Evolutionary conservation across 2,329 filamentous ascomycete genomes (phyloP).

Genomic region (Pseudocercospora musae): DNA sequence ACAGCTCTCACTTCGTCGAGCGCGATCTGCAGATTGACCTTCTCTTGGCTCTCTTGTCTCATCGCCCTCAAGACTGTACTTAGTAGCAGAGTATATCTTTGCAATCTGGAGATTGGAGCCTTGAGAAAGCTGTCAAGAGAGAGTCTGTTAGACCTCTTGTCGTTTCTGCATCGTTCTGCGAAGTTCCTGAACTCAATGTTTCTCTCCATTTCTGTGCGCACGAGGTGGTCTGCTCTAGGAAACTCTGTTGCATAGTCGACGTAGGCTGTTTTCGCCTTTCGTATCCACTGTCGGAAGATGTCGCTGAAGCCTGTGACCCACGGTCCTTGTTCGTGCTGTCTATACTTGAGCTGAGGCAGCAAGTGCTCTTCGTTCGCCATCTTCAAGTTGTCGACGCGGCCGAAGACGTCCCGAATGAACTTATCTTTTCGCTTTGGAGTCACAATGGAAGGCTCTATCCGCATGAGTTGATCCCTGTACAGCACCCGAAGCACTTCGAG

Average conservation of each 20-base stretch:
- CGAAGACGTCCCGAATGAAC: conserved; percentile 84
- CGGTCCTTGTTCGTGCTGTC: conserved; percentile 93
- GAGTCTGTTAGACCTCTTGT: conserved; percentile 76
- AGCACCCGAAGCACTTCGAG: conserved; percentile 80
- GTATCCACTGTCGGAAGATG: conserved; percentile 96
- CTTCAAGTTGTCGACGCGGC: conserved; percentile 83
- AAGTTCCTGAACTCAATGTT: conserved; percentile 87
- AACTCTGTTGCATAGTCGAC: conserved; percentile 89
- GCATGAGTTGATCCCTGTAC: conserved; percentile 76
- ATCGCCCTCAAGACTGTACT: conserved; percentile 82
- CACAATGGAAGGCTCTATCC: conserved; percentile 75
- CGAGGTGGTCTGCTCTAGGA: conserved; percentile 75
- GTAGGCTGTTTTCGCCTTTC: conserved; percentile 84
- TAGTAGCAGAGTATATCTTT: conserved; percentile 82
- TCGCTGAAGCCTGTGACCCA: conserved; percentile 94
- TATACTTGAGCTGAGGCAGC: conserved; percentile 89
- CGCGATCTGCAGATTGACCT: conserved; percentile 74
- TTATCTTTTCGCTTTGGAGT: conserved; percentile 71
- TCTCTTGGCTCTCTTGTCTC: conserved; percentile 81
- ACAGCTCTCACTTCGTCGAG: conserved; percentile 90
- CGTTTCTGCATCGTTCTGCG: conserved; percentile 71
- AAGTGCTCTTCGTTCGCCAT: conserved; percentile 90
- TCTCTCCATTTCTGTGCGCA: conserved; percentile 77
- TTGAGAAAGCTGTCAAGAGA: conserved; percentile 96
- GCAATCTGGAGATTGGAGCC: conserved; percentile 84